Conservation (phyloP, 192 early-diverging fungal genomes). For the Chytriomyces sp. region DNA sequence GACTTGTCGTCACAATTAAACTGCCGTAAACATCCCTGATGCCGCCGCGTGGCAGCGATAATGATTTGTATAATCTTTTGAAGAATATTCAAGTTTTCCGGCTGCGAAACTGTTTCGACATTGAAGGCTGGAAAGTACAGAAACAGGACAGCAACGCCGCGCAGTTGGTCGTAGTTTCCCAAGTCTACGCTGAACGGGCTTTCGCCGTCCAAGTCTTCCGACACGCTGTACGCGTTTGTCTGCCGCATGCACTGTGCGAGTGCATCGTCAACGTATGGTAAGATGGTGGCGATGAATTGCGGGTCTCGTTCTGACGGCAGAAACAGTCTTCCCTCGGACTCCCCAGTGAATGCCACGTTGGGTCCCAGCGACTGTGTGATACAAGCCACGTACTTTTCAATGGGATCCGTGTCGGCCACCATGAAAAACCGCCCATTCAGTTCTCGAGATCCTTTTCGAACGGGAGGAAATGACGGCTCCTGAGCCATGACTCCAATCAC, state of each 20-base stretch:
- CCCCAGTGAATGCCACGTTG: not conserved
- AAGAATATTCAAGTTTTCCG: constrained; percentile 12
- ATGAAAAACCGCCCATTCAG: constrained; percentile 25
- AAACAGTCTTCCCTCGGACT: constrained; percentile 14
- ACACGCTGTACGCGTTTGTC: not conserved
- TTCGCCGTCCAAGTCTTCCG: constrained; percentile 16
- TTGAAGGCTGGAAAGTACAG: constrained; percentile 34
- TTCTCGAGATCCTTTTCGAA: constrained; percentile 25
- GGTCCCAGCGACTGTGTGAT: constrained; percentile 1
- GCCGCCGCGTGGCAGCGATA: constrained; percentile 16
- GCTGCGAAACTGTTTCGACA: constrained; percentile 24
- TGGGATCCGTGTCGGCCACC: constrained; percentile 31
- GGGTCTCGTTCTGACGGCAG: not conserved
- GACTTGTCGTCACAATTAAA: constrained; percentile 50
- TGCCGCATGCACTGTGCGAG: constrained; percentile 20
- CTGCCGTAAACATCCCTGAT: constrained; percentile 35
- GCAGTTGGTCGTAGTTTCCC: constrained; percentile 33
- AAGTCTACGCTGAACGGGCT: constrained; percentile 26
- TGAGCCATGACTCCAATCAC: constrained; percentile 15
- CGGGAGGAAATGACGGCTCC: constrained; percentile 34
- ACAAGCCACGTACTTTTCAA: constrained; percentile 29
- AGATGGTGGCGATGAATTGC: constrained; percentile 1
- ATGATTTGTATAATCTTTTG: constrained; percentile 22
- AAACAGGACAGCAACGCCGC: constrained; percentile 35
- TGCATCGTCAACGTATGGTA: constrained; percentile 29